These are phyloP conservation scores for Rhododendron griersonianum DNA, from an alignment of 148 eudicot genomes.

Conservation along the genomic window DNA sequence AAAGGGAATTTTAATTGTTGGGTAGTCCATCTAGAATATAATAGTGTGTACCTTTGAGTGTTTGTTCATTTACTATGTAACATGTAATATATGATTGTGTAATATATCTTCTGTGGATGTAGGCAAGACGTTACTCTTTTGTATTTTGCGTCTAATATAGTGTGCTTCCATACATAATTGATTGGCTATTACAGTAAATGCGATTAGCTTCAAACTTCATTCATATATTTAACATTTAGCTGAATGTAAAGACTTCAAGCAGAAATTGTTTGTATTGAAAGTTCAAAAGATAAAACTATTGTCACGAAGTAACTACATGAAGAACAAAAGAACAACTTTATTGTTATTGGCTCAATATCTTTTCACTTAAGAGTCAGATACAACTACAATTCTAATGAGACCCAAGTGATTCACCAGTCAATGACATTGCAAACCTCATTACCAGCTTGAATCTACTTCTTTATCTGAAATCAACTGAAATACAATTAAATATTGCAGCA, in stretches of 20 bases:
- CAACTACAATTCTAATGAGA: neutral
- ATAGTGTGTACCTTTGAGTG: no score
- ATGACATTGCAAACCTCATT: constrained; percentile 51
- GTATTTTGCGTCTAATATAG: no score
- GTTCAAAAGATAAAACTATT: neutral
- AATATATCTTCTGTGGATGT: no score
- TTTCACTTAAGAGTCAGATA: neutral
- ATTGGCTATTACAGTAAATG: neutral
- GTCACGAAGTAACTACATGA: neutral
- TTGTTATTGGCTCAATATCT: neutral
- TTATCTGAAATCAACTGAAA: constrained; percentile 45
- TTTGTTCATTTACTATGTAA: no score
- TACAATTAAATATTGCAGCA: neutral
- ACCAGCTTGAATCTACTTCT: constrained; percentile 69
- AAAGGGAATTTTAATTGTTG: no score
- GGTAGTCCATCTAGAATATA: no score
- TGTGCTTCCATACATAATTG: no score
- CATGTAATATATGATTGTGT: neutral
- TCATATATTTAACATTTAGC: neutral
- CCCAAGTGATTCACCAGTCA: neutral
- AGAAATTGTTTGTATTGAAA: neutral
- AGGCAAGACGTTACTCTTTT: no score
- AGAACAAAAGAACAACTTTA: neutral
- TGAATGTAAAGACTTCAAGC: neutral
- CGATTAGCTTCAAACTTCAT: neutral